Evolutionary conservation across 192 early-diverging fungal species (phyloP), one percentile per base, ranked within the genome.

Genomic region (Chytriomyces hyalinus): DNA sequence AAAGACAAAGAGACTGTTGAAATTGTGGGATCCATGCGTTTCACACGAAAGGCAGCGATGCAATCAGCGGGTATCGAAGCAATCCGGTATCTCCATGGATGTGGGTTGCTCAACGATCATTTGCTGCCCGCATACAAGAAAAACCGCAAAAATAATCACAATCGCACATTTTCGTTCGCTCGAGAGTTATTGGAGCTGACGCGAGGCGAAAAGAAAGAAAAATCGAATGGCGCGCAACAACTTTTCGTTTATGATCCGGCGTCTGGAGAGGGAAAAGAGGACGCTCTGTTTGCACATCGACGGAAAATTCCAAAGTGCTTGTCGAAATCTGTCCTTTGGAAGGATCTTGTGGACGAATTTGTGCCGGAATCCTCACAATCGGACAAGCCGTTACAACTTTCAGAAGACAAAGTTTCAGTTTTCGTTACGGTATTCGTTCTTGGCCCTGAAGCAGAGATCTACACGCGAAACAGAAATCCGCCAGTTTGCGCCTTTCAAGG

Each of bases 41-140:
- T 67, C 2, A 92, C 90, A 66, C 92, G 91, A 67, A 83, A 76
- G 60, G 78, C 90, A 26, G 94, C 96, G 5, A 90, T 89, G 79
- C 91, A 92, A 67, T 78, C 87, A 6, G 92, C 89, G 0, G 91
- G 92, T 0, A 86, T 93, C 53, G 90, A 94, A 36, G 83, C 90
- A 0, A 92, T 92, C 51, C 85, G 88, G 62, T 79, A 86, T 65
- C 83, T 97, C 6, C 91, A 94, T 66, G 72, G 81, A n/a, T 60
- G 86, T 0, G 91, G 91, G 2, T 91, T 87, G 0, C 85, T 97
- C 26, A 88, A 93, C 74, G 92, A 95, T 50, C 85, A 94, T 50
- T 84, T 97, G 17, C 61, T 90, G 9, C 94, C 94, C 10, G 22
- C 45, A n/a, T 22, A 17, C 10, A 9, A n/a, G 4, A 9, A 8